Percentiles rank a stretch among this genome's conserved stretches.
phyloP scores from a whole-genome alignment of 345 rosid genomes.

The Gossypioides kirkii region DNA sequence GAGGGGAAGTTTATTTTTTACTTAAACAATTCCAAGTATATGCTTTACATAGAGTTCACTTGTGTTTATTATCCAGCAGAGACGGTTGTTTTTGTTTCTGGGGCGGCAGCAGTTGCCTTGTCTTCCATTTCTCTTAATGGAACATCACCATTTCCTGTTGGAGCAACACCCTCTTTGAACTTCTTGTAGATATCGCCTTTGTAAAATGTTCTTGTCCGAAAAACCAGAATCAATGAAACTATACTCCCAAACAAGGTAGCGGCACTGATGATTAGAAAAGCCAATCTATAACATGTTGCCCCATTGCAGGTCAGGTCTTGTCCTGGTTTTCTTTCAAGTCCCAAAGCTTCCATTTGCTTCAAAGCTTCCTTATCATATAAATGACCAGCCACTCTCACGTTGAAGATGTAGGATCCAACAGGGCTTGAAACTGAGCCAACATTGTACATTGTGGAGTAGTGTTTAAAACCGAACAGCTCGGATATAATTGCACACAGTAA shows the following conservation, averaged over 20 bases:
- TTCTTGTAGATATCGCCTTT: conserved; percentile 23
- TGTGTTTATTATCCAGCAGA: not conserved
- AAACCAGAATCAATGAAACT: conserved; percentile 20
- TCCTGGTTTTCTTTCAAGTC: not conserved
- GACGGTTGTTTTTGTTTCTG: not conserved
- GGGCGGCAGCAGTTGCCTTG: not conserved
- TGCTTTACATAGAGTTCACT: not conserved
- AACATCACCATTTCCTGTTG: not conserved
- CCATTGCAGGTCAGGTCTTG: conserved; percentile 21
- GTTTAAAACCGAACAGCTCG: conserved; percentile 46
- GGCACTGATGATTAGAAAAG: conserved; percentile 14
- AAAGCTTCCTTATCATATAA: conserved; percentile 41
- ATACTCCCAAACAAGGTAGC: conserved; percentile 21
- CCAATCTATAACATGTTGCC: conserved; percentile 10
- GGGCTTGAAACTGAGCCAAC: conserved; percentile 43
- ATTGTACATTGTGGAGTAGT: conserved; percentile 45
- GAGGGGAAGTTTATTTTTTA: not conserved
- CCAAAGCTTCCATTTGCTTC: conserved; percentile 30
- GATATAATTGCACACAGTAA: conserved; percentile 45
- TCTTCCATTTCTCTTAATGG: conserved; percentile 7
- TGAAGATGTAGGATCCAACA: conserved; percentile 40
- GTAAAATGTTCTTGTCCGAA: conserved; percentile 25
- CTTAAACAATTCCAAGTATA: not conserved
- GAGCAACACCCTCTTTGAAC: conserved; percentile 8
- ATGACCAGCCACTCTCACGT: conserved; percentile 39